These are phyloP conservation scores for Monosporascus sp. DNA, from an alignment of 2,329 filamentous ascomycete genomes.

Conservation along the genomic window DNA sequence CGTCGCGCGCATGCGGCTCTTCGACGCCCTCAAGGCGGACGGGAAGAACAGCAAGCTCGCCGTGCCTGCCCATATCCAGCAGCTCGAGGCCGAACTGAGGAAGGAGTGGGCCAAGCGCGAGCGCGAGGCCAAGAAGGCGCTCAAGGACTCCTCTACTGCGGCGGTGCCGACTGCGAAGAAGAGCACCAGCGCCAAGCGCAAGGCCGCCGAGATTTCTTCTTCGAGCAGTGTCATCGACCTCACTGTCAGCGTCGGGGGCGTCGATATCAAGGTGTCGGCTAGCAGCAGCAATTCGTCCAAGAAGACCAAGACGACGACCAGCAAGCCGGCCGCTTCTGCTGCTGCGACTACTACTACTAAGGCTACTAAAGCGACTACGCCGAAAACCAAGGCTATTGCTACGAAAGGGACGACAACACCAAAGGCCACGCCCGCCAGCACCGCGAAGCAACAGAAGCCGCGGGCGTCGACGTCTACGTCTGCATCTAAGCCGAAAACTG, in stretches of 20 bases:
- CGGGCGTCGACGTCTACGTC: background rate
- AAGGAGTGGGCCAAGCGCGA: conserved; percentile 50
- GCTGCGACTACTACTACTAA: conserved; percentile 15
- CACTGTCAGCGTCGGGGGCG: conserved; percentile 19
- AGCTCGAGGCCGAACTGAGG: conserved; percentile 50
- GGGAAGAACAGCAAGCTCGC: conserved; percentile 27
- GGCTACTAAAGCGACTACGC: conserved; percentile 9
- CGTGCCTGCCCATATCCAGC: conserved; percentile 43
- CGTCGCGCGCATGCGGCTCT: conserved; percentile 51
- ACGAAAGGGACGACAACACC: background rate
- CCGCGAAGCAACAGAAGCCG: conserved; percentile 3
- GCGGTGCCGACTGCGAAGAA: conserved; percentile 2
- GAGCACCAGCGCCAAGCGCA: conserved; percentile 22
- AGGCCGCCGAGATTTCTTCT: conserved; percentile 19
- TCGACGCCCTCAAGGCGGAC: conserved; percentile 48
- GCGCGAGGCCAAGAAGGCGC: conserved; percentile 39
- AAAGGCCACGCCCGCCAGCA: conserved; percentile 11
- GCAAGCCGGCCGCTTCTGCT: background rate
- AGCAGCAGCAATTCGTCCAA: conserved; percentile 9
- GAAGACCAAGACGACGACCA: background rate
- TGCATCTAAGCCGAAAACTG: conserved; percentile 2
- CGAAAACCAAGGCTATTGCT: conserved; percentile 4
- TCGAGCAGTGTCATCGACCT: conserved; percentile 15
- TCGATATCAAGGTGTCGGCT: conserved; percentile 23
- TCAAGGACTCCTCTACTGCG: conserved; percentile 9